Base-by-base conservation (phyloP, 148 eudicot genomes). In the Rhododendron ferrugineum region DNA sequence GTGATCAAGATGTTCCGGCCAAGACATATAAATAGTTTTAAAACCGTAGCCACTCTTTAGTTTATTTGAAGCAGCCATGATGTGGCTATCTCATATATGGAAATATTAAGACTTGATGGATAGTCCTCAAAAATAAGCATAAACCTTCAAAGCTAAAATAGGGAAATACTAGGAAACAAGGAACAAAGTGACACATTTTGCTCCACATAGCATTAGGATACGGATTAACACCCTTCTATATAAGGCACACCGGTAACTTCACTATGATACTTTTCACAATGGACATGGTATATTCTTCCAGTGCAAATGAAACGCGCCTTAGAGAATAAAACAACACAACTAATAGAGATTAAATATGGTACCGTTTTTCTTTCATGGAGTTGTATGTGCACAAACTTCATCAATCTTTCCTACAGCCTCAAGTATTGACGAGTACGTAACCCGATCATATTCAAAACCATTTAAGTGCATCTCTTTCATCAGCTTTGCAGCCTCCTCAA, bases 351-450 rank as follows among this genome's bases (percentile, higher is more conserved):
- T 23, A 5, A 5, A 81, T 56, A 56, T 22, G 70, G 2, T 78
- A 84, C 86, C 79, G 49, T 54, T 60, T 46, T 66, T 62, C 73
- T 72, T 50, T 87, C 84, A 87, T 7, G 40, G 40, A 86, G 49
- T 64, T 62, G 80, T 37, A 80, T 72, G 81, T 18, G 84, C 66
- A 49, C 82, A 85, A 75, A 89, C 98, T 87, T 94, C 96, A 87
- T 95, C 95, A 82, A 97, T 78, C 87, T 88, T 92, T 44, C 99
- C 99, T n/a, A 97, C 96, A 3, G 99, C 99, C 86, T 97, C 99
- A 56, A 97, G 98, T 80, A 97, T 90, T 28, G 99, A 95, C 40
- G 99, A 93, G 88, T 97, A 97, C 3, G 99, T 94, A 52, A 97
- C 93, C 50, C 88, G 50, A 88, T 97, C 99, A 88, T 97, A 97